Percentiles rank a stretch among this genome's conserved stretches.
These are phyloP conservation scores for Heteromeles arbutifolia DNA, from an alignment of 306 rosid species.

Conservation along the genomic window DNA sequence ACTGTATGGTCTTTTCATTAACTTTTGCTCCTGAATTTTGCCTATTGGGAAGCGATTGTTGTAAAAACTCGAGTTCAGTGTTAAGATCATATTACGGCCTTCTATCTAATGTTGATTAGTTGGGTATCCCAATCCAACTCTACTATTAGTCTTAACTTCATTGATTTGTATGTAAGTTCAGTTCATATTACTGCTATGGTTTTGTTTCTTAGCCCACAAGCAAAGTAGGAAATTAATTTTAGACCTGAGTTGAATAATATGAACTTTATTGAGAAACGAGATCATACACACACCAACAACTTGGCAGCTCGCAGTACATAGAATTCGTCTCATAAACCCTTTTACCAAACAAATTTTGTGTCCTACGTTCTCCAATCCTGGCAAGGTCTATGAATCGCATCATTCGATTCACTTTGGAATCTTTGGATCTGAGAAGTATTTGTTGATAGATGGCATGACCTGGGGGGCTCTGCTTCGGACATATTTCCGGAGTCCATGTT, in stretches of 20 bases:
- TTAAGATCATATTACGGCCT: neutral
- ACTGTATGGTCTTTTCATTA: too few species aligned
- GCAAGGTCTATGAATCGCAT: neutral
- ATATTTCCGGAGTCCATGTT: slow-evolving; percentile 50
- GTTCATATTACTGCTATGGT: neutral
- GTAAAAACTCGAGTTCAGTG: neutral
- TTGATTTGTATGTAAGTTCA: neutral
- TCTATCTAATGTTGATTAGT: neutral
- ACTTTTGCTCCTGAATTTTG: neutral
- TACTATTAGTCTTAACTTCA: too few species aligned
- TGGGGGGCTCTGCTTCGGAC: slow-evolving; percentile 53
- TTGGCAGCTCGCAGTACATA: neutral
- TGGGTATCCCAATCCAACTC: too few species aligned
- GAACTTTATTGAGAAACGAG: neutral
- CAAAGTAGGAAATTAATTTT: neutral
- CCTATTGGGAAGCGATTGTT: neutral
- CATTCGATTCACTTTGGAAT: slow-evolving; percentile 32
- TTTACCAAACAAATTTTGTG: neutral
- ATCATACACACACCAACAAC: neutral
- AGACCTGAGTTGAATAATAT: neutral
- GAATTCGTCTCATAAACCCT: neutral
- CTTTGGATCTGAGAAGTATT: slow-evolving; percentile 62
- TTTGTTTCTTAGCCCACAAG: neutral
- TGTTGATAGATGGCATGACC: slow-evolving; percentile 87
- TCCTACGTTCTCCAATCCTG: neutral